phyloP scores from a whole-genome alignment of 768 basidiomycete genomes.

The Tricholoma terreum region DNA sequence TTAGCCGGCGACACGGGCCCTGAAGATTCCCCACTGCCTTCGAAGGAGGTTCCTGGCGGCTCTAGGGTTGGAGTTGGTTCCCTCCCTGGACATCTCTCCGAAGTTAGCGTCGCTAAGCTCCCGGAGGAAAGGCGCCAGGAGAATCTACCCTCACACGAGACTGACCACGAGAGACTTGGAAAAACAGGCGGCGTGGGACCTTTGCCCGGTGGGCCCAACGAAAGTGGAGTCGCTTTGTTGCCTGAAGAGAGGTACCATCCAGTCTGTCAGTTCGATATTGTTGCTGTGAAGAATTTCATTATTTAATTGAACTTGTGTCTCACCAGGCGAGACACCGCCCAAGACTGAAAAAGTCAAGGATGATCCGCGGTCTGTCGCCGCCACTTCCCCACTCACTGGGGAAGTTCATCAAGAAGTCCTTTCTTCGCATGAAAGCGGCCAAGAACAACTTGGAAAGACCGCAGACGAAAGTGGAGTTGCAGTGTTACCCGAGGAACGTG shows the following conservation, averaged over 20 bases:
- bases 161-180: conserved; percentile 10
- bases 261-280: background rate
- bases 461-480: conserved; percentile 11
- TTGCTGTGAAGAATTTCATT: background rate
- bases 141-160: conserved; percentile 14
- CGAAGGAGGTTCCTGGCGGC: conserved; percentile 16
- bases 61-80: conserved; percentile 45
- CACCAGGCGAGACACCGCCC: background rate
- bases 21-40: background rate
- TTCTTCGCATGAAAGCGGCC: conserved; percentile 11
- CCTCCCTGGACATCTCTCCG: conserved; percentile 43
- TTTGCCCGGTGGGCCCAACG: conserved; percentile 14
- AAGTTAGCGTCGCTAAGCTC: conserved; percentile 44
- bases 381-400: conserved; percentile 40
- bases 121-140: conserved; percentile 43
- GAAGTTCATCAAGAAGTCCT: conserved; percentile 28
- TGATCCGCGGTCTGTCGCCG: conserved; percentile 22
- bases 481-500: conserved; percentile 8
- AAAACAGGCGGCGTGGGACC: conserved; percentile 13
- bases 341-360: conserved; percentile 3
- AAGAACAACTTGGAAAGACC: conserved; percentile 11
- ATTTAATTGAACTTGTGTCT: background rate
- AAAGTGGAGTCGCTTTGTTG: conserved; percentile 12
- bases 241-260: conserved; percentile 13
- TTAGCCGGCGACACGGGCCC: background rate